Base-by-base conservation (phyloP, 345 rosid species). In the Schrenkiella parvula region DNA sequence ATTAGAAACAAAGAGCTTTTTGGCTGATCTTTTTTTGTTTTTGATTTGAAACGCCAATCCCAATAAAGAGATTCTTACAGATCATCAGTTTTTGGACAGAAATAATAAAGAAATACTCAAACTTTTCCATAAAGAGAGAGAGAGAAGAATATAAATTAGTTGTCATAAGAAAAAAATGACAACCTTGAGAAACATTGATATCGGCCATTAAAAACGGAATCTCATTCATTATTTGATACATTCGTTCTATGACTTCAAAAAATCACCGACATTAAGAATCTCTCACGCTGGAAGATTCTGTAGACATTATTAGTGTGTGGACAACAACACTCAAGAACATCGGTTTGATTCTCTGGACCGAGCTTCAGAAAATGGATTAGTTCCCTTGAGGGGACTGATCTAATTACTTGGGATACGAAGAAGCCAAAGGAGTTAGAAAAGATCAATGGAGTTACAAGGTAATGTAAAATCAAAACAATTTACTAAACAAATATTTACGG, bases 241-340 rank as follows among this genome's bases (percentile, higher is more conserved):
- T 44, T 28, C 39, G 43, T 43, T 43, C 68, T 64, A 23, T n/a
- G n/a, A n/a, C n/a, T n/a, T n/a, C n/a, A n/a, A n/a, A n/a, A n/a
- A n/a, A n/a, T n/a, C 70, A 71, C 62, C 50, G 64, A 51, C 65
- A 81, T 79, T 23, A 42, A 50, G 83, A 85, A 84, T 64, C 35
- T 90, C 75, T 72, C 93, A 78, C 64, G 82, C 76, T 39, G 91
- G 95, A 62, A 59, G 67, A 70, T 70, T 70, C 75, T 70, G 12
- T 26, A 6, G 25, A 12, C 80, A 8, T 56, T 15, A 42, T 25
- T 79, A 44, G 52, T 64, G 48, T 54, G 54, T 18, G 32, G 47
- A 32, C 67, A 47, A 32, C 67, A 47, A 88, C 83, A 85, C 17
- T 78, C 80, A 6, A 89, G 86, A 68, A 91, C 70, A 64, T 80